Evolutionary conservation across 1,139 yeast species (phyloP).

Genomic region (Scheffersomyces lignicola): DNA sequence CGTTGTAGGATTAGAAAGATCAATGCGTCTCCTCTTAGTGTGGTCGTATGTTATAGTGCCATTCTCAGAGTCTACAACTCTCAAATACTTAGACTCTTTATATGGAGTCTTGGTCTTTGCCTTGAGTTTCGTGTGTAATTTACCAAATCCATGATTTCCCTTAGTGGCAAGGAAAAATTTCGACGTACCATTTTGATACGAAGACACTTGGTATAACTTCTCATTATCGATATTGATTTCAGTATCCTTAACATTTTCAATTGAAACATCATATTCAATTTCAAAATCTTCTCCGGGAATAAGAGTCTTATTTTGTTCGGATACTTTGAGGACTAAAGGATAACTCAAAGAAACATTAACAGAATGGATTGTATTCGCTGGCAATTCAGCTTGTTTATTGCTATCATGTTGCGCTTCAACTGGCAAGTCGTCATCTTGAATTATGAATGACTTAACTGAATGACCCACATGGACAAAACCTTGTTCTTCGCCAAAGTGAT

Average conservation of each 20-base stretch:
- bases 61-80: conserved; percentile 44
- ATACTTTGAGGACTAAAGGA: conserved; percentile 22
- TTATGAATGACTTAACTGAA: conserved; percentile 17
- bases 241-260: conserved; percentile 17
- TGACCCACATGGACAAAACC: conserved; percentile 28
- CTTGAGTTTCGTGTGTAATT: conserved; percentile 37
- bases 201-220: conserved; percentile 17
- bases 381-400: background rate
- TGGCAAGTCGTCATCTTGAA: conserved; percentile 16
- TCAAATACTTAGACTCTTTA: conserved; percentile 28
- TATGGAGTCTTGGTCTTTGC: conserved; percentile 23
- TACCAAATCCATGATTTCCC: conserved; percentile 56
- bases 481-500: conserved; percentile 31
- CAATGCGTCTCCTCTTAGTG: background rate
- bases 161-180: conserved; percentile 39
- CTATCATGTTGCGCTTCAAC: conserved; percentile 7
- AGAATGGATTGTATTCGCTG: conserved; percentile 16
- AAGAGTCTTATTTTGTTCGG: conserved; percentile 9
- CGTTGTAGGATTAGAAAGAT: background rate
- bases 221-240: conserved; percentile 20
- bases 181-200: conserved; percentile 48
- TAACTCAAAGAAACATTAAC: conserved; percentile 18
- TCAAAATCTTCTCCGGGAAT: conserved; percentile 14
- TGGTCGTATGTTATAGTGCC: conserved; percentile 32
- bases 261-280: conserved; percentile 19